Conservation (phyloP, 2,329 filamentous ascomycete species). For the Phyllosticta citrichinensis region DNA sequence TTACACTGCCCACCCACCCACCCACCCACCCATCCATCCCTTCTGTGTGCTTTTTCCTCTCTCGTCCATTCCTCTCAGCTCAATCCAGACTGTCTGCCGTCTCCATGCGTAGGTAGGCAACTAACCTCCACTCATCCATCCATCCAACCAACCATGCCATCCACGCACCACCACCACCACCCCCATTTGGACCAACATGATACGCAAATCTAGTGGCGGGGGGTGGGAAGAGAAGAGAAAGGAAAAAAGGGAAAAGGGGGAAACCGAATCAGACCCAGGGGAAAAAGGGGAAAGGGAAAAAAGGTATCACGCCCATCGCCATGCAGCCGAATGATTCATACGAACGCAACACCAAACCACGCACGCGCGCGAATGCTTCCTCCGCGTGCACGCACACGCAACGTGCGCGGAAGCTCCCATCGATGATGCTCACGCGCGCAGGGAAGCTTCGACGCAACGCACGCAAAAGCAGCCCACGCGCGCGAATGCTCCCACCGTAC, state of each 20-base stretch:
- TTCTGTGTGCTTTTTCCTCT: neutral
- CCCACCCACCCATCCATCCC: neutral
- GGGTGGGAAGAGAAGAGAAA: neutral
- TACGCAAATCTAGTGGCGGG: neutral
- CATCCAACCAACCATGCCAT: too few relatives aligned
- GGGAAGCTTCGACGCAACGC: too few relatives aligned
- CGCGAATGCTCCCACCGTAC: neutral
- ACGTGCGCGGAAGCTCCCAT: too few relatives aligned
- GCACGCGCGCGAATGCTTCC: too few relatives aligned
- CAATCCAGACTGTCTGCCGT: too few relatives aligned
- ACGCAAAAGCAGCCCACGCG: too few relatives aligned
- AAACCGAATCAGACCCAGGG: neutral
- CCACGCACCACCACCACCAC: too few relatives aligned
- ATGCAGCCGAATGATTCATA: neutral
- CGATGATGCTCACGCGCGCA: too few relatives aligned
- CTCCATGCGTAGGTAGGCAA: too few relatives aligned
- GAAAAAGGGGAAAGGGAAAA: neutral
- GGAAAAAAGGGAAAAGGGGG: neutral
- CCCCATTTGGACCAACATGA: neutral
- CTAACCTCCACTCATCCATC: neutral
- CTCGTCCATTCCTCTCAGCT: neutral
- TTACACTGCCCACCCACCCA: too few relatives aligned
- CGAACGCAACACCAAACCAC: neutral
- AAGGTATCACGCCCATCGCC: neutral
- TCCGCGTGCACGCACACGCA: too few relatives aligned